Percentiles rank a stretch among this genome's conserved stretches.
phyloP scores from a whole-genome alignment of 2,329 filamentous ascomycete species.

The Penicillium sp. region DNA sequence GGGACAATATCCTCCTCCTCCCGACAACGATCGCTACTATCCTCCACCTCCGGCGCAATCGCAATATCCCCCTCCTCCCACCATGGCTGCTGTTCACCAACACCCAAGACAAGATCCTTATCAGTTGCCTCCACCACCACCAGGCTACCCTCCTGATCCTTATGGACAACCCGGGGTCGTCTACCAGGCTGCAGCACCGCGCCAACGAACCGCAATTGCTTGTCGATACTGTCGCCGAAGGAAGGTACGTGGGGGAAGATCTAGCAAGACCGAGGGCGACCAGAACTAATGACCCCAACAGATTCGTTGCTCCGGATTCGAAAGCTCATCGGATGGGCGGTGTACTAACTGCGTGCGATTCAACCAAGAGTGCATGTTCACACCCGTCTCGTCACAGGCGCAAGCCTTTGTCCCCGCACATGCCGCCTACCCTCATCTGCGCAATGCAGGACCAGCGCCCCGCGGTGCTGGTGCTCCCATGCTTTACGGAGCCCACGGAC shows the following conservation, averaged over 20 bases:
- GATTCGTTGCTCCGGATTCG: constrained; percentile 76
- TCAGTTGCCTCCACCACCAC: constrained; percentile 45
- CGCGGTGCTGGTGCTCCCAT: constrained; percentile 36
- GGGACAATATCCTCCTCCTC: constrained; percentile 32
- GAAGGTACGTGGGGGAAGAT: constrained; percentile 43
- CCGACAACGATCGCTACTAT: constrained; percentile 25
- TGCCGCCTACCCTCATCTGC: constrained; percentile 60
- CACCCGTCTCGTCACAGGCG: constrained; percentile 70
- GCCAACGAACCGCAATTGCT: constrained; percentile 53
- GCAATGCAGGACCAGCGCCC: constrained; percentile 39
- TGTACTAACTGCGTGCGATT: constrained; percentile 73
- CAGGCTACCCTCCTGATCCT: constrained; percentile 40
- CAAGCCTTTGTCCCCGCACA: constrained; percentile 74
- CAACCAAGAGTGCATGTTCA: constrained; percentile 76
- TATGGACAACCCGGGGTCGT: constrained; percentile 42
- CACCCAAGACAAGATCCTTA: constrained; percentile 46
- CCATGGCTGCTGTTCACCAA: constrained; percentile 45
- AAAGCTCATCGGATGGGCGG: constrained; percentile 68
- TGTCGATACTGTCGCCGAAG: constrained; percentile 54
- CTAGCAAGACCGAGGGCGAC: neutral
- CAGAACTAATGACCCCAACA: constrained; percentile 32
- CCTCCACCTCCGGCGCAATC: constrained; percentile 32
- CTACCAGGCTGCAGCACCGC: constrained; percentile 48
- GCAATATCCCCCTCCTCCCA: constrained; percentile 39
- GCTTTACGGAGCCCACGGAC: constrained; percentile 52